These are phyloP conservation scores for Melocanna baccifera DNA, from an alignment of 176 grass and related monocot genomes.

Conservation along the genomic window DNA sequence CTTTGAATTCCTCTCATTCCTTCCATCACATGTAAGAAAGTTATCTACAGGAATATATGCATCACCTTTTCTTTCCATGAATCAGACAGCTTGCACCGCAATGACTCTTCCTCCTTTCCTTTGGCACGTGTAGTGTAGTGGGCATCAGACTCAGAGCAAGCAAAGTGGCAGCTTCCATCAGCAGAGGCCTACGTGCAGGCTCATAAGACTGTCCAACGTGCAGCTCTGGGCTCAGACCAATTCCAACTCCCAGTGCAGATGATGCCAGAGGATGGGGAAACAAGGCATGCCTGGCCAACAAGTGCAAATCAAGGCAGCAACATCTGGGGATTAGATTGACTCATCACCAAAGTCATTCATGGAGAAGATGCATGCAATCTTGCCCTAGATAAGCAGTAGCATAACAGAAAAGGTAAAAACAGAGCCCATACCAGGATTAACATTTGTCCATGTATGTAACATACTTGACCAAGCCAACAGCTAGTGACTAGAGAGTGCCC, in stretches of 20 bases:
- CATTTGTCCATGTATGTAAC: constrained; percentile 28
- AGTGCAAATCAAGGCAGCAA: constrained; percentile 55
- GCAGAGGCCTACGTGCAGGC: constrained; percentile 42
- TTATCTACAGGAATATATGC: constrained; percentile 14
- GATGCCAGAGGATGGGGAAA: constrained; percentile 33
- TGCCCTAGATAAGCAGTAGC: constrained; percentile 41
- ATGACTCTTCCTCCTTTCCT: constrained; percentile 22
- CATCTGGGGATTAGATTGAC: constrained; percentile 41
- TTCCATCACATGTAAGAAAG: constrained; percentile 24
- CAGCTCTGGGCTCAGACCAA: constrained; percentile 17
- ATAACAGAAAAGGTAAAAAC: constrained; percentile 36
- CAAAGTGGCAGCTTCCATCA: constrained; percentile 35
- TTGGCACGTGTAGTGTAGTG: constrained; percentile 7
- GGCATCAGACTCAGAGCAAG: constrained; percentile 19
- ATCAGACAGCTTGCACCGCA: constrained; percentile 35
- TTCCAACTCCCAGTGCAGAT: constrained; percentile 24
- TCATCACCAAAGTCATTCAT: constrained; percentile 50
- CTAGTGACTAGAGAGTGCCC: constrained; percentile 26
- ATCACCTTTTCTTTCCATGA: constrained; percentile 34
- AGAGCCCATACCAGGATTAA: constrained; percentile 30
- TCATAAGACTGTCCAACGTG: constrained; percentile 35
- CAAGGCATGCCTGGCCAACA: constrained; percentile 32
- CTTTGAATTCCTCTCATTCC: not conserved
- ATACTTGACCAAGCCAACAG: constrained; percentile 30
- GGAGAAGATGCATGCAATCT: constrained; percentile 43